These are phyloP conservation scores for Prosopis cineraria DNA, from an alignment of 306 rosid species.

Conservation along the genomic window DNA sequence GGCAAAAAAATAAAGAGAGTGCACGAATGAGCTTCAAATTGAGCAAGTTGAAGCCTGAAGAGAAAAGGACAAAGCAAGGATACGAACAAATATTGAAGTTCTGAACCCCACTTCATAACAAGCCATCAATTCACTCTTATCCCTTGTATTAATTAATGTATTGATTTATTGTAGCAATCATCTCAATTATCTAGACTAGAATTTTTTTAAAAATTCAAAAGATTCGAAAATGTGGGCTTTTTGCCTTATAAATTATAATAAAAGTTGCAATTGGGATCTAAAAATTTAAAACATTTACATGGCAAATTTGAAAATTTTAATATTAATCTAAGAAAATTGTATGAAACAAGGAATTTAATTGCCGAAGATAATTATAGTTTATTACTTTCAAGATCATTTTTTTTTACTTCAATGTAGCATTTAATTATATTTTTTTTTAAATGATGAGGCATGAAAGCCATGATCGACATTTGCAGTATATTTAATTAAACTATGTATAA, in stretches of 20 bases:
- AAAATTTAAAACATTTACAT: background rate
- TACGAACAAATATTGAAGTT: background rate
- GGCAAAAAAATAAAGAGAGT: background rate
- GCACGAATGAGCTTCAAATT: background rate
- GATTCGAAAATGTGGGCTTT: background rate
- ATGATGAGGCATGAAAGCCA: no score
- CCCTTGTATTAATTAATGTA: background rate
- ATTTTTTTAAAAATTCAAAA: background rate
- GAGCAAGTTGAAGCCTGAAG: background rate
- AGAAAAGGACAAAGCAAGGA: background rate
- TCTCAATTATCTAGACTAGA: background rate
- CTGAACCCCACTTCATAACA: background rate
- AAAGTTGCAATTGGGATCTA: background rate
- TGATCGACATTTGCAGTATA: background rate
- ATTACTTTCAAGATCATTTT: background rate
- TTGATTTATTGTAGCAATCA: background rate
- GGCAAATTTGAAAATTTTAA: background rate
- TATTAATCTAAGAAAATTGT: background rate
- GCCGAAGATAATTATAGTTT: background rate
- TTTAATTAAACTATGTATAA: no score
- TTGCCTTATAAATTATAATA: background rate
- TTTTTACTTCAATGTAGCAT: background rate
- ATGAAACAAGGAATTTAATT: no score
- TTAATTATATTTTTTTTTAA: no score
- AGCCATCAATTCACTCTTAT: background rate